phyloP scores from a whole-genome alignment of 2,329 filamentous ascomycete genomes.

The Fusarium sp. region DNA sequence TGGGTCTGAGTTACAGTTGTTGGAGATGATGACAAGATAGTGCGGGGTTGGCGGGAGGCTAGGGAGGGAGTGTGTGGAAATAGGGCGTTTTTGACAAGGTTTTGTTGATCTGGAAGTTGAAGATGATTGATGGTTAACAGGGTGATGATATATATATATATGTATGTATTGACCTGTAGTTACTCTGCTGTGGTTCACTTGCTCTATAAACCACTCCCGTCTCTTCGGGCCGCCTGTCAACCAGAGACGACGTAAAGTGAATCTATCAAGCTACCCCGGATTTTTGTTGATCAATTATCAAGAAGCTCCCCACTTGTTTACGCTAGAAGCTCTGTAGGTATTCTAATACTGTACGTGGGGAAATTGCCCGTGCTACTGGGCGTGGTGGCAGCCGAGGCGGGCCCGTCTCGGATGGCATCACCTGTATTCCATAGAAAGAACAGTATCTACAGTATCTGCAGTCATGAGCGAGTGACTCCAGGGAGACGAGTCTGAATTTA shows the following conservation, averaged over 20 bases:
- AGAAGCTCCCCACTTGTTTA: constrained; percentile 22
- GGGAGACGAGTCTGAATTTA: too few species aligned
- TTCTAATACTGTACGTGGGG: too few species aligned
- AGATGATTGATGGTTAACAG: too few species aligned
- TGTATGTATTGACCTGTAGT: background rate
- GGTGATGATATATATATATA: background rate
- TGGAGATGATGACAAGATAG: constrained; percentile 8
- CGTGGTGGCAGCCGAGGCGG: constrained; percentile 11
- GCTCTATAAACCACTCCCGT: background rate
- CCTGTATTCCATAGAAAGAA: background rate
- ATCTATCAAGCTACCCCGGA: constrained; percentile 12
- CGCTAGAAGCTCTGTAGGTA: constrained; percentile 9
- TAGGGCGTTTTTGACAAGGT: constrained; percentile 40
- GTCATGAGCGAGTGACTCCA: too few species aligned
- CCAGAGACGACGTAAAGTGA: background rate
- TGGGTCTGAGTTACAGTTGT: constrained; percentile 7
- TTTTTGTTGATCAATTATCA: too few species aligned
- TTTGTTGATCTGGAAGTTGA: background rate
- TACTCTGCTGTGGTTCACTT: fast-evolving
- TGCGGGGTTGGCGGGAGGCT: constrained; percentile 32
- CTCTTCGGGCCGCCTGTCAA: background rate
- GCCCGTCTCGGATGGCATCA: constrained; percentile 6
- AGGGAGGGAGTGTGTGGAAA: constrained; percentile 3
- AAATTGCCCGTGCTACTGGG: constrained; percentile 4
- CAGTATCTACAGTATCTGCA: too few species aligned